Base-by-base conservation (phyloP, 768 basidiomycete genomes). In the Amanita polypyramis region DNA sequence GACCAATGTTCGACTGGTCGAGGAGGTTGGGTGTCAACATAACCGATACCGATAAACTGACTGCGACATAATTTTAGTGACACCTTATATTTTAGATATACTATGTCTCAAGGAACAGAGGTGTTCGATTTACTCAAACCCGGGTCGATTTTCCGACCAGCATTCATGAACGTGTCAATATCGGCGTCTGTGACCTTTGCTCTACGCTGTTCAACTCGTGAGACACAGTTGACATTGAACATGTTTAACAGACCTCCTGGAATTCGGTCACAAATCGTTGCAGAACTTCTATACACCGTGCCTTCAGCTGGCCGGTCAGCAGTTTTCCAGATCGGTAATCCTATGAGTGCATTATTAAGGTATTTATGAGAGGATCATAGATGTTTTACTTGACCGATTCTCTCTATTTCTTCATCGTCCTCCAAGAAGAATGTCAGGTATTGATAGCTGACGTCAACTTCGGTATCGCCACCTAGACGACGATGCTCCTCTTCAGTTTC, bases 401-500 rank as follows among this genome's bases (percentile, higher is more conserved):
- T 70, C 53, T 73, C 79, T 50, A 96, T 70, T 67, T 89, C 85
- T n/a, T 79, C 87, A 51, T 98, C 96, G 56, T 96, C 89, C 1
- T 97, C 94, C 61, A 96, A 69, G 64, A 98, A 96, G 76, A 98
- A 98, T 9, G 80, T 76, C 53, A 99, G 62, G 63, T 96, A 99
- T 66, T 97, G 94, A 64, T 91, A 98, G 49, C 84, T 75, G 47
- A 99, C 90, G 63, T 99, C 96, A 15, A 98, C 92, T 45, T 97
- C 92, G 0, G 92, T 82, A 62, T 97, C 76, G 0, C 96, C 96
- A 3, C 96, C 96, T 14, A 85, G 66, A 57, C 71, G 75, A 53
- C 91, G 61, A 61, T 99, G 96, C 51, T 96, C 90, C 64, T 98
- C 95, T 65, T 91, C 85, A n/a, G 91, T 92, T 65, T 93, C 94